Percentiles rank a stretch among this genome's conserved stretches.
These are phyloP conservation scores for Aechmea fasciata DNA, from an alignment of 176 grass and related monocot species.

Conservation along the genomic window DNA sequence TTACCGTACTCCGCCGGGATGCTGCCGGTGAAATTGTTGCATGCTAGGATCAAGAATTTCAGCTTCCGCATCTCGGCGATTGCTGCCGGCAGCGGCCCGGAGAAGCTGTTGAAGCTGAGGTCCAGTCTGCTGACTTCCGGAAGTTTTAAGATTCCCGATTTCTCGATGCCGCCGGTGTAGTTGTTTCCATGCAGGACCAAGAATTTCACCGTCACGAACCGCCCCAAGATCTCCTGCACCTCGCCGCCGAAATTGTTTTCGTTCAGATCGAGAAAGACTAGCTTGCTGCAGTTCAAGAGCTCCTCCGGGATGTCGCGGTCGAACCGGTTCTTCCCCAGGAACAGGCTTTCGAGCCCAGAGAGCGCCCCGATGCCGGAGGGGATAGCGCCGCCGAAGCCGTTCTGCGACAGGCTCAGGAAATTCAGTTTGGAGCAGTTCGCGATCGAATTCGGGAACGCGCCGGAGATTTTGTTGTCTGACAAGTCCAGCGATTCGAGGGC, in stretches of 20 bases:
- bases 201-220: slow-evolving; percentile 32
- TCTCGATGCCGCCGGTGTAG: slow-evolving; percentile 55
- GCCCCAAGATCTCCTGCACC: slow-evolving; percentile 50
- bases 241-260: slow-evolving; percentile 50
- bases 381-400: slow-evolving; percentile 36
- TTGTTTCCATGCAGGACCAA: slow-evolving; percentile 56
- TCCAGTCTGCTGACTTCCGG: slow-evolving; percentile 48
- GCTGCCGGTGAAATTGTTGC: slow-evolving; percentile 44
- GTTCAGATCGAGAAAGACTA: slow-evolving; percentile 71
- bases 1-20: slow-evolving; percentile 49
- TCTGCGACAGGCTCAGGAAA: slow-evolving; percentile 52
- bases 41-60: slow-evolving; percentile 52
- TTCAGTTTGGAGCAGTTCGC: slow-evolving; percentile 42
- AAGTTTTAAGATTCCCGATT: slow-evolving; percentile 60
- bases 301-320: slow-evolving; percentile 30
- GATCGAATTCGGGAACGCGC: slow-evolving; percentile 49
- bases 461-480: slow-evolving; percentile 36
- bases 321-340: slow-evolving; percentile 58
- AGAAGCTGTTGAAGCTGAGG: slow-evolving; percentile 66
- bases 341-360: slow-evolving; percentile 26
- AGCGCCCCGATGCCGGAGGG: slow-evolving; percentile 54
- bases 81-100: slow-evolving; percentile 33
- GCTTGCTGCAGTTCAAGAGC: slow-evolving; percentile 43
- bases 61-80: slow-evolving; percentile 55
- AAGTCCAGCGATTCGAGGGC: slow-evolving; percentile 46